Evolutionary conservation across 2,329 filamentous ascomycete species (phyloP).

Genomic region (Didymella arachidicola): DNA sequence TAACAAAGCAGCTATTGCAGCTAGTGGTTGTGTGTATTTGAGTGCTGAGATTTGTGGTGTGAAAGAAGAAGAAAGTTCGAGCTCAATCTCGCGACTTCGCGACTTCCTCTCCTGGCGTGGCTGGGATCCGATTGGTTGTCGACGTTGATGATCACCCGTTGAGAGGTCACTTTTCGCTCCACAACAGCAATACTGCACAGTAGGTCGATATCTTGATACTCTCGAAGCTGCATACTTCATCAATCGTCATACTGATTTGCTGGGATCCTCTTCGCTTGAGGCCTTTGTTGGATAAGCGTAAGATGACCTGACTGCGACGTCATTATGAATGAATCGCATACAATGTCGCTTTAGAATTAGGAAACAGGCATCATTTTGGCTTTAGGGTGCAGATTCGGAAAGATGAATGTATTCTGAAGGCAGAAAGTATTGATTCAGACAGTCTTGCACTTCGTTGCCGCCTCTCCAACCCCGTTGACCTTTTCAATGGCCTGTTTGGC

Average conservation of each 20-base stretch:
- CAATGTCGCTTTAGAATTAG: too few relatives aligned
- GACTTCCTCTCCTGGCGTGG: constrained; percentile 7
- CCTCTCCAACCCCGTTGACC: constrained; percentile 25
- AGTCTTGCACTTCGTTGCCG: not conserved
- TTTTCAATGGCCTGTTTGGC: constrained; percentile 50
- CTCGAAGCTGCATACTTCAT: not conserved
- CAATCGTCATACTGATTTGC: not conserved
- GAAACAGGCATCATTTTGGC: not conserved
- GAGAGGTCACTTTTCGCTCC: not conserved
- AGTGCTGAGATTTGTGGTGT: constrained; percentile 7
- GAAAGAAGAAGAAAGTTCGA: constrained; percentile 19
- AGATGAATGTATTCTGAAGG: not conserved
- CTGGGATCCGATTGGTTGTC: constrained; percentile 9
- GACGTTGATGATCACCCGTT: constrained; percentile 13
- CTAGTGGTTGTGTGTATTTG: constrained; percentile 15
- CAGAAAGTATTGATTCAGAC: not conserved
- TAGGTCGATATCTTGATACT: not conserved
- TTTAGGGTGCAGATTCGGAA: not conserved
- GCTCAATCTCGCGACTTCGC: constrained; percentile 16
- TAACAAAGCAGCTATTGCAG: not conserved
- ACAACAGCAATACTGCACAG: not conserved
- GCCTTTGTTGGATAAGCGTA: not conserved
- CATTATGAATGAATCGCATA: not conserved
- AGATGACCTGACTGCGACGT: constrained; percentile 1
- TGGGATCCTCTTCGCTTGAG: not conserved